Evolutionary conservation across 345 rosid species (phyloP).

Genomic region (Garcia nutans): DNA sequence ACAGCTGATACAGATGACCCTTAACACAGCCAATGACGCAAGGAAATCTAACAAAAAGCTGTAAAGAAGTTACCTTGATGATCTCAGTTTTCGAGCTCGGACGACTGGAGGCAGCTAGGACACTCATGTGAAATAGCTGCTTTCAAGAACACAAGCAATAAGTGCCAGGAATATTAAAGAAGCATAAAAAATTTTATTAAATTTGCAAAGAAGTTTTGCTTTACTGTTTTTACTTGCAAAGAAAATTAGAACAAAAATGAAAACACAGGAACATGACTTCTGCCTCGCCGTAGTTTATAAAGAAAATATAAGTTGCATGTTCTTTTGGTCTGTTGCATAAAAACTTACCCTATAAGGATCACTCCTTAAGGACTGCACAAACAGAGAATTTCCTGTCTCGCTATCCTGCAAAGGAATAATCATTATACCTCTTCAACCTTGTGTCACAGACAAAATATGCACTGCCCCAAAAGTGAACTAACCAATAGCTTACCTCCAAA

Average conservation of each 20-base stretch:
- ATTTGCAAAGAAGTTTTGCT: neutral
- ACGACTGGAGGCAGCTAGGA: slow-evolving; percentile 33
- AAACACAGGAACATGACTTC: neutral
- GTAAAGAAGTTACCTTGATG: slow-evolving; percentile 34
- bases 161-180: neutral
- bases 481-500: slow-evolving; percentile 39
- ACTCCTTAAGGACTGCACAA: slow-evolving; percentile 56
- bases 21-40: neutral
- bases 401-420: slow-evolving; percentile 27
- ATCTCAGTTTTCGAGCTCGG: slow-evolving; percentile 44
- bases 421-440: slow-evolving; percentile 1
- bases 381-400: slow-evolving; percentile 41
- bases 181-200: neutral
- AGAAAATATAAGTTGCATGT: neutral
- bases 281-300: neutral
- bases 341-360: slow-evolving; percentile 56
- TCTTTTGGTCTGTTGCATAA: neutral
- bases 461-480: neutral
- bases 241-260: neutral
- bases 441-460: neutral
- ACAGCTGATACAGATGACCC: slow-evolving; percentile 6
- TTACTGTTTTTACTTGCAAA: neutral
- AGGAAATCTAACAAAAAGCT: neutral
- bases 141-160: slow-evolving; percentile 9
- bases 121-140: slow-evolving; percentile 55